phyloP scores from a whole-genome alignment of 2,329 filamentous ascomycete species.

The Penicillium sp. region DNA sequence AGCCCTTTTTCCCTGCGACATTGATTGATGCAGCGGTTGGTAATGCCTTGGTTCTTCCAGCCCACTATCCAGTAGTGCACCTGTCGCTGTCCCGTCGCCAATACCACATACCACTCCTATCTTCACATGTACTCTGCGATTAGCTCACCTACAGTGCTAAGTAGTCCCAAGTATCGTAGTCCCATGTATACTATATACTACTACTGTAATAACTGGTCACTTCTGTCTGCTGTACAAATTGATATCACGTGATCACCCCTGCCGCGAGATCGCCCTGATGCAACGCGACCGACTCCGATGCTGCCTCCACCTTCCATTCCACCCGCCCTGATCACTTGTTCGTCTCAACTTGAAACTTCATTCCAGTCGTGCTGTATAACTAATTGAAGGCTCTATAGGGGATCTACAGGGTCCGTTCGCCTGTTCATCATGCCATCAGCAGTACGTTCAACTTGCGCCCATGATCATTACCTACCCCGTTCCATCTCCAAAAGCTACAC shows the following conservation, averaged over 20 bases:
- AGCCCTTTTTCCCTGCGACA: too few relatives aligned
- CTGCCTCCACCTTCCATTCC: slow-evolving; percentile 1
- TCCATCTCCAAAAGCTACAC: neutral
- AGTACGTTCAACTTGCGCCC: slow-evolving; percentile 31
- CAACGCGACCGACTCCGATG: slow-evolving; percentile 14
- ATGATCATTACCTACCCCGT: slow-evolving; percentile 3
- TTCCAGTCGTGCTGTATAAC: neutral
- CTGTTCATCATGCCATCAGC: slow-evolving; percentile 38
- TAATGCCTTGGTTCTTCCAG: too few relatives aligned
- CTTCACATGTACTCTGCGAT: too few relatives aligned
- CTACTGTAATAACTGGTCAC: too few relatives aligned
- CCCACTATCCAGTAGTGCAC: too few relatives aligned
- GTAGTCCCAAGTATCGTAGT: too few relatives aligned
- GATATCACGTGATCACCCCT: slow-evolving; percentile 21
- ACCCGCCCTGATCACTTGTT: neutral
- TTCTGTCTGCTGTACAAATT: neutral
- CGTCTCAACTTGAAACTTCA: neutral
- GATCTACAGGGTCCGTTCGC: slow-evolving; percentile 7
- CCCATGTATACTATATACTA: too few relatives aligned
- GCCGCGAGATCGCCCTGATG: slow-evolving; percentile 4
- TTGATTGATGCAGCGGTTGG: too few relatives aligned
- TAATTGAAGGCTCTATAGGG: slow-evolving; percentile 8
- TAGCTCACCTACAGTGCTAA: too few relatives aligned
- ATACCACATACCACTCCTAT: too few relatives aligned
- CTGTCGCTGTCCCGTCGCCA: too few relatives aligned